Evolutionary conservation across 441 rosid species (phyloP), one percentile per base, ranked within the genome.

Genomic region (Eruca vesicaria): DNA sequence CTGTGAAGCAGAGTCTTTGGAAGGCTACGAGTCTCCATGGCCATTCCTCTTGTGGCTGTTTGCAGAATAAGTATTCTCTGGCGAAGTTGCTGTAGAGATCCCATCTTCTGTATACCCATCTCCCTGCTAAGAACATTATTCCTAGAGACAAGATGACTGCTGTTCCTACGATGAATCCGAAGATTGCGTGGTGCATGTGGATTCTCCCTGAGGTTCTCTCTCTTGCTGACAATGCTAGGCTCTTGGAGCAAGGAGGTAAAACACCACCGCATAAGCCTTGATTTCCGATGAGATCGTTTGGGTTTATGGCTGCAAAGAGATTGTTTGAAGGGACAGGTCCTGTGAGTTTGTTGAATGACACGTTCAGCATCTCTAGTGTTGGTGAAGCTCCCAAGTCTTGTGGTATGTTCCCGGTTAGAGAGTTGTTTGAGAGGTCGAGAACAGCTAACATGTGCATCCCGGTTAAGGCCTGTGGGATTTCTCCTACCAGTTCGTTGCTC

Each of bases 21-120:
- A 91, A 89, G 19, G 93, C 89, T 16, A 89, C 86, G 1, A 91
- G 83, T 36, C 94, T 82, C 97, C 97, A 91, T 3, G 97, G 97
- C 97, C 97, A 91, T 74, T 89, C 91, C 16, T 77, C 80, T 15
- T 63, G 52, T 68, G 87, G 84, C 68, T 87, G 80, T 69, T 84
- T 83, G 64, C 81, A 72, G 50, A 86, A 78, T 55, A 82, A 66
- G 48, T 67, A 78, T n/a, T 78, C 81, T 72, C 74, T 78, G 12
- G 72, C 70, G 8, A 78, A 67, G 55, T 85, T 86, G 73, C 84
- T 82, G 66, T 84, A 88, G 35, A 89, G 63, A 81, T 88, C 88
- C 97, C 94, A 88, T 81, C 87, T 85, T 72, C 73, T 81, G 63
- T 89, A 84, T 5, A 86, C 21, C 77, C 80, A 83, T 73, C 86